phyloP scores from a whole-genome alignment of 2,329 filamentous ascomycete genomes.

The Penicillium brevicompactum region DNA sequence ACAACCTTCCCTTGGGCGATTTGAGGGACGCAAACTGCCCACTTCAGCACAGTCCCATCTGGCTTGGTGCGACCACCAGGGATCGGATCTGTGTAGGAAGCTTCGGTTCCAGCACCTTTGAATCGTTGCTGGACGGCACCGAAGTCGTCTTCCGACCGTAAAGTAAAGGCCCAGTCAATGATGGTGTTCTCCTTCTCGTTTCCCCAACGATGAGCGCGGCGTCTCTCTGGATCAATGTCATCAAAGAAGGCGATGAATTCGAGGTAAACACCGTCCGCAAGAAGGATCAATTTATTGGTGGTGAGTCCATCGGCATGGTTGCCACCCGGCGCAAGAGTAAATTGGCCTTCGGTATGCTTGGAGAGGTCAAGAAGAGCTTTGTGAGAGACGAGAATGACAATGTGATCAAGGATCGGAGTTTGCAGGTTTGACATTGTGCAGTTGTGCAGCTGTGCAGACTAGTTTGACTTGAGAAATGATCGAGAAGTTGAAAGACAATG shows the following conservation, averaged over 20 bases:
- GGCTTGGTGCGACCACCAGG: slow-evolving; percentile 12
- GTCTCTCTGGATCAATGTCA: slow-evolving; percentile 15
- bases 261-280: slow-evolving; percentile 18
- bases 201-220: slow-evolving; percentile 22
- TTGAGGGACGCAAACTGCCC: slow-evolving; percentile 8
- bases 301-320: slow-evolving; percentile 22
- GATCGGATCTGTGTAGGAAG: slow-evolving; percentile 10
- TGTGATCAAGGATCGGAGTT: slow-evolving; percentile 13
- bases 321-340: slow-evolving; percentile 19
- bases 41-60: slow-evolving; percentile 13
- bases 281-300: slow-evolving; percentile 20
- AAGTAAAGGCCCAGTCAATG: slow-evolving; percentile 24
- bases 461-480: not conserved
- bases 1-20: not conserved
- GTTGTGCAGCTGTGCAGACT: not conserved
- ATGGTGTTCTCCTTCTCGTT: slow-evolving; percentile 17
- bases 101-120: not conserved
- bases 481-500: not conserved
- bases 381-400: slow-evolving; percentile 16
- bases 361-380: slow-evolving; percentile 10
- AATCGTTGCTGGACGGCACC: slow-evolving; percentile 8
- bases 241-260: slow-evolving; percentile 25
- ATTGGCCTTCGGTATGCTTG: slow-evolving; percentile 6
- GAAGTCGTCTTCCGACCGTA: slow-evolving; percentile 15
- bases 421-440: not conserved